phyloP scores from a whole-genome alignment of 2,329 filamentous ascomycete genomes.

The Microdochium bolleyi region DNA sequence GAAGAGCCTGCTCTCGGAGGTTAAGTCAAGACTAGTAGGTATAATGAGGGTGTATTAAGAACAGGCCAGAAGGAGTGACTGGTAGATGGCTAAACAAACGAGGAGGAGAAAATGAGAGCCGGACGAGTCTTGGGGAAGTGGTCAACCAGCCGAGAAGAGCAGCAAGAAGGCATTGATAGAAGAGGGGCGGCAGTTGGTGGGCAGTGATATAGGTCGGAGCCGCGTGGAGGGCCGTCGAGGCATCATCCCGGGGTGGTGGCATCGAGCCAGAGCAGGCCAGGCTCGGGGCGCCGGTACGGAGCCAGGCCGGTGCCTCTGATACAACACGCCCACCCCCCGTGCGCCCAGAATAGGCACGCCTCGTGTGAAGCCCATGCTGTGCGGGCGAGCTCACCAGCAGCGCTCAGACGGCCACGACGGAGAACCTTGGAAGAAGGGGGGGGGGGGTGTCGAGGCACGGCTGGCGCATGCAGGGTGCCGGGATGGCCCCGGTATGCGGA shows the following conservation, averaged over 20 bases:
- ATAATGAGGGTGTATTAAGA: slow-evolving; percentile 22
- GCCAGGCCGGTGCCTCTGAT: slow-evolving; percentile 41
- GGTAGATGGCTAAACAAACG: slow-evolving; percentile 17
- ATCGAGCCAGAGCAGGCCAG: slow-evolving; percentile 31
- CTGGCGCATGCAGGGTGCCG: not conserved
- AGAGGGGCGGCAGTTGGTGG: slow-evolving; percentile 41
- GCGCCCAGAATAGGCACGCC: slow-evolving; percentile 12
- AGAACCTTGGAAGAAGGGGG: too few species aligned
- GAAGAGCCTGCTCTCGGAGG: slow-evolving; percentile 34
- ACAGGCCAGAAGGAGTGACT: slow-evolving; percentile 42
- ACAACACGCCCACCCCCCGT: slow-evolving; percentile 21
- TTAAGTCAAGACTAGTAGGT: slow-evolving; percentile 33
- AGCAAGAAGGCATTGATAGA: slow-evolving; percentile 26
- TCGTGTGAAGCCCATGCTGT: slow-evolving; percentile 14
- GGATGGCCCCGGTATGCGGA: not conserved
- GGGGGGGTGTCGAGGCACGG: slow-evolving; percentile 8
- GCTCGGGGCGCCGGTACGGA: slow-evolving; percentile 42
- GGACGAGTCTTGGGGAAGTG: slow-evolving; percentile 31
- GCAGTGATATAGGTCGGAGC: slow-evolving; percentile 36
- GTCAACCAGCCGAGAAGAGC: slow-evolving; percentile 32
- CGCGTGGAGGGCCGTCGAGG: slow-evolving; percentile 10
- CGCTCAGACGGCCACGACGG: slow-evolving; percentile 9
- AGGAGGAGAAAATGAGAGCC: slow-evolving; percentile 9
- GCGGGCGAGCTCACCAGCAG: too few species aligned
- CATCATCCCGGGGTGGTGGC: slow-evolving; percentile 27